Conservation (phyloP, 441 rosid species). For the Metrosideros polymorpha region DNA sequence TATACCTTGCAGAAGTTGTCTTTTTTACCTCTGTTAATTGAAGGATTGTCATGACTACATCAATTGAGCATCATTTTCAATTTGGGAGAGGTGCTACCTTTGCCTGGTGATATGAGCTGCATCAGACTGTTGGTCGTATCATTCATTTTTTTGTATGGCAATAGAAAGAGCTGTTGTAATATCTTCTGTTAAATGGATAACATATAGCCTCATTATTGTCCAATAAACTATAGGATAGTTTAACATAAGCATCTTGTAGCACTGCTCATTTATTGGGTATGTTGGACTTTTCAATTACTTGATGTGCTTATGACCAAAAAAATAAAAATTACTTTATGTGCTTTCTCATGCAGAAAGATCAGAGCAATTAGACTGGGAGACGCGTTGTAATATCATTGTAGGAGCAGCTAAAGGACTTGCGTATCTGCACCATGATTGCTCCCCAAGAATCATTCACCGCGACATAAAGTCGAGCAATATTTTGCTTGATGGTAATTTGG, state of each 20-base stretch:
- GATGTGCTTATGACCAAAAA: not conserved
- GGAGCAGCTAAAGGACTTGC: slow-evolving; percentile 99
- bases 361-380: slow-evolving; percentile 93
- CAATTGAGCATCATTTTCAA: not conserved
- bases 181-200: not conserved
- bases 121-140: not conserved
- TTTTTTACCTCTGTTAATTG: not conserved
- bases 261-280: not conserved
- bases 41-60: not conserved
- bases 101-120: not conserved
- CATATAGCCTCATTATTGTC: not conserved
- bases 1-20: not conserved
- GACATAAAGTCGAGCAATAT: slow-evolving; percentile 98
- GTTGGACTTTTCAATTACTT: not conserved
- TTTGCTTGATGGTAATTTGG: slow-evolving; percentile 91
- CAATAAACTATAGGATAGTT: not conserved
- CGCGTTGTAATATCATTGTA: slow-evolving; percentile 78
- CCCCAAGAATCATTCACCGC: slow-evolving; percentile 97
- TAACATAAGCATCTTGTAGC: not conserved
- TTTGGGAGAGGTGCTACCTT: not conserved
- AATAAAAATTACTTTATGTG: not conserved
- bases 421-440: slow-evolving; percentile 95
- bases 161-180: not conserved
- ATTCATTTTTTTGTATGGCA: not conserved
- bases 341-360: slow-evolving; percentile 56